Percentiles rank a stretch among this genome's conserved stretches.
Evolutionary conservation across 2,329 filamentous ascomycete species (phyloP).

Genomic region (Xylaria polymorpha): DNA sequence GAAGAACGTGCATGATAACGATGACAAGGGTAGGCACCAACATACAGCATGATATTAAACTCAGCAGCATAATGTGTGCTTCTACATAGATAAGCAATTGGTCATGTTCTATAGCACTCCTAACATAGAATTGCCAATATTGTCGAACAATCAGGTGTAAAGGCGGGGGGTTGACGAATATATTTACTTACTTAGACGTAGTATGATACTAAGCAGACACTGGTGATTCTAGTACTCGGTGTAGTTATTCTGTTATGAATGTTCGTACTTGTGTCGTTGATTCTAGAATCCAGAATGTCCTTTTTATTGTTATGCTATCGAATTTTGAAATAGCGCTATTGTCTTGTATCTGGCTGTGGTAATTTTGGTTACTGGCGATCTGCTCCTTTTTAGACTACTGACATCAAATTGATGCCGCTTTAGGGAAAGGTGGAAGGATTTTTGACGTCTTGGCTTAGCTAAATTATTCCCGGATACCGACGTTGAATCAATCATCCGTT

Average conservation of each 20-base stretch:
- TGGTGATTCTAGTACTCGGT: neutral
- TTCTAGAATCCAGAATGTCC: neutral
- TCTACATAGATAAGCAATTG: conserved; percentile 9
- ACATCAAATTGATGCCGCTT: conserved; percentile 12
- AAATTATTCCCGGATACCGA: neutral
- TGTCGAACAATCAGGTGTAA: neutral
- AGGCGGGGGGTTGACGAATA: neutral
- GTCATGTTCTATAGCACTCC: neutral
- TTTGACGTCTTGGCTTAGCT: conserved; percentile 20
- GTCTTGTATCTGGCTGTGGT: conserved; percentile 1
- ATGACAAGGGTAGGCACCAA: neutral
- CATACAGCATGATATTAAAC: neutral
- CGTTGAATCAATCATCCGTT: neutral
- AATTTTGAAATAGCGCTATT: conserved; percentile 7
- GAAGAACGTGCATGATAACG: neutral
- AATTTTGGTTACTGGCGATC: conserved; percentile 20
- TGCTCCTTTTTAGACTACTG: conserved; percentile 7
- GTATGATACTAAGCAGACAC: neutral
- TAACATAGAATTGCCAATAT: neutral
- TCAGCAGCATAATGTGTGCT: neutral
- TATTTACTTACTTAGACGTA: neutral
- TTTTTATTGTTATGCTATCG: neutral
- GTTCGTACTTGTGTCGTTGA: neutral
- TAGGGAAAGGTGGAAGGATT: conserved; percentile 26
- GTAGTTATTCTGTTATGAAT: neutral